Evolutionary conservation across 352 stramenopile genomes (phyloP).

Genomic region (Pythium aquatile): DNA sequence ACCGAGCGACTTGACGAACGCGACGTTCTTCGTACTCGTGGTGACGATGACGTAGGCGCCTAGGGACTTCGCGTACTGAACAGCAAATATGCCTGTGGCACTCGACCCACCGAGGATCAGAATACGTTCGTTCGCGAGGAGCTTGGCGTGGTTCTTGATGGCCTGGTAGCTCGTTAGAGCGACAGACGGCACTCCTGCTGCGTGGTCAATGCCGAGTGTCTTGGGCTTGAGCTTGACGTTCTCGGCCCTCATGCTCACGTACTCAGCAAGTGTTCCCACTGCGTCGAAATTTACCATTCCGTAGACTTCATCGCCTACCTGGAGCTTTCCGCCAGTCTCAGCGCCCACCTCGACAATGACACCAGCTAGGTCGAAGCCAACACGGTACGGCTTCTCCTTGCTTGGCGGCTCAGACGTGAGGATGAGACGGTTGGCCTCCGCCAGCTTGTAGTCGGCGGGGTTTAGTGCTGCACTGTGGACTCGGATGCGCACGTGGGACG

Average conservation of each 20-base stretch:
- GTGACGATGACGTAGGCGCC: constrained; percentile 31
- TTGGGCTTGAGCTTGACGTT: constrained; percentile 37
- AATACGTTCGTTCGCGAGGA: constrained; percentile 15
- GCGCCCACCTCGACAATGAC: constrained; percentile 31
- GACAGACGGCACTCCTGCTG: constrained; percentile 29
- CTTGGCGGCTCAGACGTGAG: constrained; percentile 18
- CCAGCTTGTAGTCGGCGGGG: constrained; percentile 28
- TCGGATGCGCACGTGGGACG: constrained; percentile 30
- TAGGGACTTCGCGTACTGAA: constrained; percentile 36
- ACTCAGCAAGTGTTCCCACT: constrained; percentile 37
- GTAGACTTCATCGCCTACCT: constrained; percentile 13
- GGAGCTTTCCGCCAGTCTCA: constrained; percentile 21
- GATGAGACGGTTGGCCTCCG: not conserved
- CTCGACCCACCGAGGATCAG: constrained; percentile 13
- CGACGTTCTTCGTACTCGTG: constrained; percentile 33
- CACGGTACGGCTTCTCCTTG: constrained; percentile 21
- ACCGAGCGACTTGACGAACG: constrained; percentile 36
- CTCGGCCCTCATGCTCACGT: constrained; percentile 28
- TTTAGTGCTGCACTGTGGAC: constrained; percentile 36
- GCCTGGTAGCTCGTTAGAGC: constrained; percentile 38
- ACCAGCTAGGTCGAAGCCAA: constrained; percentile 42
- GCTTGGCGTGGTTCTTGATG: constrained; percentile 21
- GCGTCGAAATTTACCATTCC: constrained; percentile 15
- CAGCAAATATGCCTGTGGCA: constrained; percentile 29
- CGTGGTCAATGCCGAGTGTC: constrained; percentile 37